A percentile compares a stretch with the other conserved stretches of the same genome.
These are phyloP conservation scores for Actinomortierella wolfii DNA, from an alignment of 371 early-diverging fungal species.

Conservation along the genomic window DNA sequence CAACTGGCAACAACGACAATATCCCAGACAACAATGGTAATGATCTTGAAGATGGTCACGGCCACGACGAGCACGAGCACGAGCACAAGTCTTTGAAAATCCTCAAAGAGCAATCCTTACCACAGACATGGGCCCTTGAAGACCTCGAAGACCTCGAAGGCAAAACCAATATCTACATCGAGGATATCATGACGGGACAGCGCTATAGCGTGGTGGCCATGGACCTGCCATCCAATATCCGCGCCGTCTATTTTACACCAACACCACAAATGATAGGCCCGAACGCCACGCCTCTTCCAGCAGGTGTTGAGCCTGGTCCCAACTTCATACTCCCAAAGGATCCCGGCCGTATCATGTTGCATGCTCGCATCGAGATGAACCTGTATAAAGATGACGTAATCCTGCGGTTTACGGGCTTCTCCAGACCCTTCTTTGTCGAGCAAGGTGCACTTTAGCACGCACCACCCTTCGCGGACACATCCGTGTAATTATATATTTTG, in stretches of 20 bases:
- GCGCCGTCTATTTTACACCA: constrained; percentile 29
- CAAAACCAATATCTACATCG: constrained; percentile 21
- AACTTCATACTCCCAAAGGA: no score
- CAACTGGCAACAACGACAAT: no score
- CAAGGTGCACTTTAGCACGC: constrained; percentile 33
- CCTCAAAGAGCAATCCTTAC: no score
- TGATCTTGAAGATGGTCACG: no score
- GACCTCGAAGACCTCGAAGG: constrained; percentile 10
- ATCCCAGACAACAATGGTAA: no score
- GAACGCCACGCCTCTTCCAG: constrained; percentile 1
- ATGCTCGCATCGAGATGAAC: constrained; percentile 35
- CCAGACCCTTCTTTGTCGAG: constrained; percentile 32
- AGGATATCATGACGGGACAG: constrained; percentile 29
- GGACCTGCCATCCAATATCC: constrained; percentile 14
- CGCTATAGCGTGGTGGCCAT: constrained; percentile 28
- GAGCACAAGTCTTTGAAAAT: no score
- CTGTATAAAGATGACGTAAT: constrained; percentile 22
- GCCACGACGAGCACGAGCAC: no score
- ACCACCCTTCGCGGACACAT: no score
- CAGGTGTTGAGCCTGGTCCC: no score
- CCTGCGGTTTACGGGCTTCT: constrained; percentile 32
- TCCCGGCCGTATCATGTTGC: constrained; percentile 10
- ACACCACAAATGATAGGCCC: constrained; percentile 26
- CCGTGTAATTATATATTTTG: no score
- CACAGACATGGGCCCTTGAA: background rate